These are phyloP conservation scores for Endogone sp. DNA, from an alignment of 192 early-diverging fungal species.

Conservation along the genomic window DNA sequence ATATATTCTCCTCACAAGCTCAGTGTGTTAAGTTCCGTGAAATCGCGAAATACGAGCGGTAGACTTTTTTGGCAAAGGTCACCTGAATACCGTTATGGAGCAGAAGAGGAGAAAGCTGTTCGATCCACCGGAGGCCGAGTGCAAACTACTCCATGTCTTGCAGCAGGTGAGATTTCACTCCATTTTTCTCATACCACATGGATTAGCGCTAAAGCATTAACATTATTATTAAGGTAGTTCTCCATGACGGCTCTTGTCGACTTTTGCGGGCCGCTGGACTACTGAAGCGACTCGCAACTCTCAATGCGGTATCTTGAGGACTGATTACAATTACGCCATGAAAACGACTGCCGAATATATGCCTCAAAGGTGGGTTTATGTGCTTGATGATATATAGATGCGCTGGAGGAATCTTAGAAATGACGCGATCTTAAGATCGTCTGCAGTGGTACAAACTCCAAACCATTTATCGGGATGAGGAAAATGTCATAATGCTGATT, in stretches of 20 bases:
- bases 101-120: not conserved
- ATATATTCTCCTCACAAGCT: not conserved
- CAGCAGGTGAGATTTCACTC: not conserved
- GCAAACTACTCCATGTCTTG: not conserved
- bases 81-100: not conserved
- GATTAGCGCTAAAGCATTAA: not conserved
- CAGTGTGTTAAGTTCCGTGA: not conserved
- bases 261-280: not conserved
- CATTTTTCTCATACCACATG: not conserved
- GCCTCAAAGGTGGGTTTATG: not conserved
- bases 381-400: not conserved
- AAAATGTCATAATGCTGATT: no score
- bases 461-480: no score
- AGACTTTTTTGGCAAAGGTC: not conserved
- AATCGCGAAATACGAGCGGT: not conserved
- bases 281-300: not conserved
- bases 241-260: not conserved
- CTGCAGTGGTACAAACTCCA: no score
- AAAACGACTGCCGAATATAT: not conserved
- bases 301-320: not conserved
- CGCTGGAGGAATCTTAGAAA: no score
- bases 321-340: not conserved
- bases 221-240: not conserved
- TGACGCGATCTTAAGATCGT: no score
- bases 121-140: not conserved